These are phyloP conservation scores for Rhodamnia rubescens DNA, from an alignment of 345 rosid species.

Conservation along the genomic window DNA sequence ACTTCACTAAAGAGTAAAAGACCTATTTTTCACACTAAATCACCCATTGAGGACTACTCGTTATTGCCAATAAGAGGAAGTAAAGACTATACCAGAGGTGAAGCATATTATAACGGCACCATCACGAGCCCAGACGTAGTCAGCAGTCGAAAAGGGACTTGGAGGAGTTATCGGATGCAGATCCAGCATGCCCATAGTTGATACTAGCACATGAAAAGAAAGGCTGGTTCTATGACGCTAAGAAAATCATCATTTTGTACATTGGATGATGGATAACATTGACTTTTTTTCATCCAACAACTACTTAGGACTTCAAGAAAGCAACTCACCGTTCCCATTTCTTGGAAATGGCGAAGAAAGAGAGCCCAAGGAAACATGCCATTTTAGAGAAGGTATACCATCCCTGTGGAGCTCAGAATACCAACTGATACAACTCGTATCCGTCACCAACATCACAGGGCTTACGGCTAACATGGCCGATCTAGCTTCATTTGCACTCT, in stretches of 20 bases:
- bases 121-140: conserved; percentile 55
- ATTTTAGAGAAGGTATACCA: conserved; percentile 45
- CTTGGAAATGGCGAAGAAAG: conserved; percentile 9
- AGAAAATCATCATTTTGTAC: neutral
- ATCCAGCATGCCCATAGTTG: conserved; percentile 26
- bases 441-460: conserved; percentile 59
- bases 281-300: neutral
- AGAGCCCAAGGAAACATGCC: conserved; percentile 46
- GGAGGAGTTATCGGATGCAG: neutral
- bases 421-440: conserved; percentile 52
- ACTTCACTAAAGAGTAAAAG: neutral
- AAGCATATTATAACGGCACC: conserved; percentile 73
- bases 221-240: neutral
- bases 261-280: neutral
- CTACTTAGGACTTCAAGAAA: neutral
- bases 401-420: conserved; percentile 11
- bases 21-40: neutral
- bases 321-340: conserved; percentile 21
- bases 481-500: conserved; percentile 70
- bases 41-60: neutral
- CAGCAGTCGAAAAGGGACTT: neutral
- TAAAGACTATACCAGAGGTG: conserved; percentile 48
- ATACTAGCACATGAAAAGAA: conserved; percentile 14
- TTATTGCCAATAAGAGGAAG: neutral
- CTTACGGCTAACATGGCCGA: conserved; percentile 36